Evolutionary conservation across 768 basidiomycete species (phyloP).

Genomic region (Tephrocybe sp.): DNA sequence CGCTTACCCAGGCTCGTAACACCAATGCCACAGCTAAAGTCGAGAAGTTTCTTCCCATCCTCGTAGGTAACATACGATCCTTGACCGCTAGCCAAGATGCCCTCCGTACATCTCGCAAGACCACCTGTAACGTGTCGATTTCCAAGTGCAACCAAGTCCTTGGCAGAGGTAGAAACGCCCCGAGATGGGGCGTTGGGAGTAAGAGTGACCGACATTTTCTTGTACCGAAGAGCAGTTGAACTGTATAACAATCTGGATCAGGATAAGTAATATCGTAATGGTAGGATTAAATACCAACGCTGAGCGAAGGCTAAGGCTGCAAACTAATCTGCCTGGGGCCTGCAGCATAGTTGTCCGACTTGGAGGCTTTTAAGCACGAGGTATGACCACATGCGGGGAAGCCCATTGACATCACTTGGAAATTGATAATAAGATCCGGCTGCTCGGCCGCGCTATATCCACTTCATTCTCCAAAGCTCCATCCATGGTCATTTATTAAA

Average conservation of each 20-base stretch:
- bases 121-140: slow-evolving; percentile 45
- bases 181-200: slow-evolving; percentile 3
- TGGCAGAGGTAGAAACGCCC: slow-evolving; percentile 9
- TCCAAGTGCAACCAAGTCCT: slow-evolving; percentile 35
- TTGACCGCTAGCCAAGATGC: slow-evolving; percentile 61
- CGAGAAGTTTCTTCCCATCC: slow-evolving; percentile 72
- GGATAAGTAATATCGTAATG: neutral
- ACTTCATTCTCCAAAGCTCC: too few species aligned
- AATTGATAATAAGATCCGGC: neutral
- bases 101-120: slow-evolving; percentile 43
- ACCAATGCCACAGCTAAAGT: slow-evolving; percentile 87
- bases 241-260: neutral
- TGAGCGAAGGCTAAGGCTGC: neutral
- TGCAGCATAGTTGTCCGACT: neutral
- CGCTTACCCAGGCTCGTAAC: slow-evolving; percentile 76
- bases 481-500: too few species aligned
- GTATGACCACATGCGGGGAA: neutral
- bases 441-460: neutral
- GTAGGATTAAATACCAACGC: neutral
- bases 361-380: neutral
- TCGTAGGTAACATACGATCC: slow-evolving; percentile 73
- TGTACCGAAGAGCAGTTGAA: neutral
- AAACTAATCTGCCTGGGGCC: slow-evolving; percentile 2
- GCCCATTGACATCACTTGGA: neutral
- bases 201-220: neutral